Base-by-base conservation (phyloP, 345 rosid species). In the Tarenaya hassleriana region DNA sequence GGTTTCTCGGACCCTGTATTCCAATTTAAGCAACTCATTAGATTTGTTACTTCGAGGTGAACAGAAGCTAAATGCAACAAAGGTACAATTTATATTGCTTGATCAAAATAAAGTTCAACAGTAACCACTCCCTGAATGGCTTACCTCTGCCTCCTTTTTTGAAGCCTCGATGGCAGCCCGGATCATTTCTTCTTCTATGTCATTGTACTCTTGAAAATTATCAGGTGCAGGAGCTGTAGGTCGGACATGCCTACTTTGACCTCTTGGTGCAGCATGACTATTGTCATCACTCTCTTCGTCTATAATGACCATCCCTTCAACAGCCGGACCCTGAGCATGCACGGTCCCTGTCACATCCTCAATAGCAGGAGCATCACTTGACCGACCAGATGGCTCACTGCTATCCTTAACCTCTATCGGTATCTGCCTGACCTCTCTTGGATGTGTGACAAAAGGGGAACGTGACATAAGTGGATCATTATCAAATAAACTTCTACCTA, bases 161-260 rank as follows among this genome's bases (percentile, higher is more conserved):
- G 99, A 94, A 66, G 99, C 99, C 81, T 94, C 99, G 52, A 94
- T 88, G 59, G 99, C 99, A 74, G 97, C 99, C 59, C 67, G 73
- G 66, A 94, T 58, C 99, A 94, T 94, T 72, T 94, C 89, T 78
- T 94, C 99, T 75, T 94, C 99, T 43, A 88, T 82, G 55, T 89
- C 98, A 80, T 80, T 73, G 70, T 71, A 62, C 57, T 79, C 94
- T 18, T 74, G 79, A 58, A 66, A 56, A 60, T 66, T 55, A 64
- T 73, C 74, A 56, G 67, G 61, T 33, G 40, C 66, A 38, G 91
- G 74, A 55, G 71, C 86, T 41, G 60, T 60, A 13, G 77, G 81
- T 65, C 51, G 56, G 18, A 37, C 52, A 41, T 55, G 70, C 41
- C 65, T 44, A 19, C 68, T 67, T 48, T 27, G 70, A n/a, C 62